Base-by-base conservation (phyloP, 768 basidiomycete genomes). In the Trametopsis cervina region DNA sequence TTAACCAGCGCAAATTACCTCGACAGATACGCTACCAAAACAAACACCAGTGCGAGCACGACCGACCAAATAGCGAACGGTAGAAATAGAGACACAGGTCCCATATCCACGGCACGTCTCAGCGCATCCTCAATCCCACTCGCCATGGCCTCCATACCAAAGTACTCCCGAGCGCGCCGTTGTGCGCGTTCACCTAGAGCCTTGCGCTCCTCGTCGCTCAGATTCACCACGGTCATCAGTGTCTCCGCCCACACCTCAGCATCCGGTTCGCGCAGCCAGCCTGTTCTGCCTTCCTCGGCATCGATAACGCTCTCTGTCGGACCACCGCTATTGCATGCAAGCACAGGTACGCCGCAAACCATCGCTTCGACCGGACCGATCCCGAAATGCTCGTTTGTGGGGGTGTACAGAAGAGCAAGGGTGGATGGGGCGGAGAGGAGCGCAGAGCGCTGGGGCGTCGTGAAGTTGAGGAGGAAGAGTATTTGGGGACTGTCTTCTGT, bases 351-450 rank as follows among this genome's bases (percentile, higher is more conserved):
- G 2, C 92, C 90, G 40, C 88, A 93, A 6, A 81, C 76, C 92
- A 97, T 97, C 0, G 81, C 93, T 63, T 99, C 95, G 2, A 97
- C 78, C 2, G 96, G 95, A 0, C 85, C 94, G 55, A 99, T 97
- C 1, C 95, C 96, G 63, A 98, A 96, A 63, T 99, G 95, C 59
- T 99, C 95, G 63, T 95, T 95, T 6, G 77, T 70, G 0, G 95
- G 96, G 0, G 95, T 99, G 63, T 99, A 99, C 5, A 99, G 74
- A 0, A 98, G 71, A 0, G 79, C 88, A 13, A 79, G 65, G 0
- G 90, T 89, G 4, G 74, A 76, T 0, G 77, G 63, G 4, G 80
- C 74, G 11, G 68, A 77, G 29, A 99, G 80, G 1, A 98, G 77
- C 5, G 83, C 83, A 1, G 87, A 81, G 24, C 94, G 85, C 61